Conservation (phyloP, 2,329 filamentous ascomycete genomes). For the Aspergillus sp. region DNA sequence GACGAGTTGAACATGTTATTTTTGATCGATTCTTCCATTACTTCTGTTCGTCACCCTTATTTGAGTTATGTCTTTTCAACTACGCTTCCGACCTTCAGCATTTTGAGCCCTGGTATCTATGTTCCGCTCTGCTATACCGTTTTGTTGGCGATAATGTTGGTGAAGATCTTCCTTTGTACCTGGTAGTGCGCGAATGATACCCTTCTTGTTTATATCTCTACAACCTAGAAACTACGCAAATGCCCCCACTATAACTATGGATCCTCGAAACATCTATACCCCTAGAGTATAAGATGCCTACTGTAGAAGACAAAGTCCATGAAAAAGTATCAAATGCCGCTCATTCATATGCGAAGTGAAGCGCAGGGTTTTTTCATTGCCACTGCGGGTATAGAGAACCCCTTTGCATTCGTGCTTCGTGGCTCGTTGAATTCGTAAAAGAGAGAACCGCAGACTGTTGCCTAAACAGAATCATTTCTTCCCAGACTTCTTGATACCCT, state of each 20-base stretch:
- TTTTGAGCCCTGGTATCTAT: neutral
- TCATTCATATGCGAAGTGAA: slow-evolving; percentile 10
- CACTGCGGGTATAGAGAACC: slow-evolving; percentile 11
- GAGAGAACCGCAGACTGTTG: neutral
- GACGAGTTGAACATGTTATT: slow-evolving; percentile 53
- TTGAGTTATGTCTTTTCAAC: slow-evolving; percentile 17
- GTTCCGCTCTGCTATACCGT: neutral
- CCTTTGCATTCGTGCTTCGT: slow-evolving; percentile 20
- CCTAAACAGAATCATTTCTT: slow-evolving; percentile 71
- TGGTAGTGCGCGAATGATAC: slow-evolving; percentile 16
- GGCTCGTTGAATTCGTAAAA: slow-evolving; percentile 25
- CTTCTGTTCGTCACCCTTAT: neutral
- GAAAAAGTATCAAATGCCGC: slow-evolving; percentile 10
- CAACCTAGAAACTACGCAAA: neutral
- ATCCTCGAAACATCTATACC: neutral
- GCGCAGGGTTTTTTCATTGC: slow-evolving; percentile 15
- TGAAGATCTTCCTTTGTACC: slow-evolving; percentile 8
- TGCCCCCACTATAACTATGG: neutral
- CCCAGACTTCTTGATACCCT: slow-evolving; percentile 97
- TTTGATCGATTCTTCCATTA: neutral
- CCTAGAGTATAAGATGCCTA: neutral
- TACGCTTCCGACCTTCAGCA: slow-evolving; percentile 12
- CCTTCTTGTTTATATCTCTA: slow-evolving; percentile 4
- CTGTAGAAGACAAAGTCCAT: slow-evolving; percentile 2
- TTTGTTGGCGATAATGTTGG: slow-evolving; percentile 17